Evolutionary conservation across 106 monocot species (phyloP), one percentile per base, ranked within the genome.

Genomic region (Dendrobium officinale): DNA sequence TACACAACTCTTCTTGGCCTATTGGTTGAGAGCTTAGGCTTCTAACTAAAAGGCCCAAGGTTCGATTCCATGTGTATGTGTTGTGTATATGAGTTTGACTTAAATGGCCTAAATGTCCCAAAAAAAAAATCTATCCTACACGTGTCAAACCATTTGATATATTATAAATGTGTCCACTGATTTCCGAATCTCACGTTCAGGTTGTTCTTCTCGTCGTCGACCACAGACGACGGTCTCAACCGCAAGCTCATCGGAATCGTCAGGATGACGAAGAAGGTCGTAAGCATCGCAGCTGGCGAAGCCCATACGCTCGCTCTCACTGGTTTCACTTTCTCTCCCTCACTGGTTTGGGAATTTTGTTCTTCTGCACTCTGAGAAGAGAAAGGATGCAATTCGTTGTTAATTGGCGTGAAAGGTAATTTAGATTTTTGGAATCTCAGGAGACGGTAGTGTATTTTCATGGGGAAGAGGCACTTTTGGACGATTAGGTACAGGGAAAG

Each of bases 381-480:
- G 16, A 79, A 55, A 18, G 55, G 55, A 15, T 20, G 42, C 20
- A 77, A 64, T 59, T 33, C 54, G 31, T 15, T 44, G 11, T 73
- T 80, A 27, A 47, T 27, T 76, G 22, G 48, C 42, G 3, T 24
- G 49, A 48, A 42, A 27, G 13, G 49, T 76, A 51, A 76, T 27
- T 76, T 20, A 26, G 15, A 19, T 74, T 76, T 49, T 76, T 47
- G 45, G 24, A 49, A 24, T 76, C n/a, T 47, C 77, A 95, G 94
- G 82, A 19, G 92, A 92, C 84, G 94, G 94, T 2, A 79, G 77
- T 73, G 90, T 95, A 54, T 90, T 78, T 72, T 92, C 92, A 56
- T 95, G 94, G 94, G 94, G 94, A 54, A 85, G 91, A 81, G 94
- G 92, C 47, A 88, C 85, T 19, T 95, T 92, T 77, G 91, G 92